Base-by-base conservation (phyloP, 371 early-diverging fungal genomes). In the Fennellomyces sp. region DNA sequence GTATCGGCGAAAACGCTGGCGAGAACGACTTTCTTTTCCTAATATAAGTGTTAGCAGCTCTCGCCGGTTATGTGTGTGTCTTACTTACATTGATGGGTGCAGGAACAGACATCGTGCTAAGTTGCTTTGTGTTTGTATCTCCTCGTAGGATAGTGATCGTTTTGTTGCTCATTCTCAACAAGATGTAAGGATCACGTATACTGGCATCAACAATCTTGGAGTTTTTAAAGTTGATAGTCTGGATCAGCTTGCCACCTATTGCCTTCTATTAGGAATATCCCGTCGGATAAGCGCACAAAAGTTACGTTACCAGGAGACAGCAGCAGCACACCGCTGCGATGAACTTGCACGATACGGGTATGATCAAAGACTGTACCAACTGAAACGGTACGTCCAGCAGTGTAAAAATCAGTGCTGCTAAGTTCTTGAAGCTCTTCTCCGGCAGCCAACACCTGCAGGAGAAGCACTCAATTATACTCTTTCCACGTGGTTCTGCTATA, bases 391-490 rank as follows among this genome's bases (percentile, higher is more conserved):
- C 92, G 88, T 0, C 92, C 94, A 12, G 76, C 68, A 0, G 84
- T 81, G 61, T 83, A 91, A 63, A 97, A 96, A 5, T 87, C 92
- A 0, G 85, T 82, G 28, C 76, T 80, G 23, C 89, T 87, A 39
- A 95, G 65, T 70, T 97, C 92, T 36, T 83, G 81, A 11, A 97
- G 73, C 56, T 96, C 97, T 28, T 93, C 91, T 42, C 94, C 94
- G 3, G 93, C 87, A 8, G 83, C 75, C 29, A 96, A 76, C 3
- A 94, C 87, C 83, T 88, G 26, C 21, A 42, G 17, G n/a, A 41
- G 0, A 41, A 21, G 1, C n/a, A n/a, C n/a, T n/a, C n/a, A n/a
- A n/a, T n/a, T n/a, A n/a, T n/a, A n/a, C n/a, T n/a, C n/a, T n/a
- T n/a, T n/a, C n/a, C n/a, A n/a, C n/a, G n/a, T n/a, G n/a, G n/a